Conservation (phyloP, 2,329 filamentous ascomycete genomes). For the Onygenales sp. region DNA sequence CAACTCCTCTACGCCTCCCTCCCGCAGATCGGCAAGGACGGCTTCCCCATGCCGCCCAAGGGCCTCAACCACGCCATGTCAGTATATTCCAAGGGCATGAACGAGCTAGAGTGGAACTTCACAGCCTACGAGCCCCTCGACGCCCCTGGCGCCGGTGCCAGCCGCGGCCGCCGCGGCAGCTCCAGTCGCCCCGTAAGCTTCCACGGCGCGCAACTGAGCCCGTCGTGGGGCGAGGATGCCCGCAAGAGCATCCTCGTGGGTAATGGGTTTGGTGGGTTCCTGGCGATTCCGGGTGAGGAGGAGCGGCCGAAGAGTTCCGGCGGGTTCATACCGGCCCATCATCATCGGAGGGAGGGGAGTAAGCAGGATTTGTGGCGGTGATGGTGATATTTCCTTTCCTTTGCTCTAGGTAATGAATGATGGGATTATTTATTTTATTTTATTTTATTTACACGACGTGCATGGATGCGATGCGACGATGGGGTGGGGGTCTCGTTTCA, state of each 20-base stretch:
- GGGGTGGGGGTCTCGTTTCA: no score
- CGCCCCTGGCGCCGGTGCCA: slow-evolving; percentile 15
- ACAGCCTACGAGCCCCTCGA: slow-evolving; percentile 46
- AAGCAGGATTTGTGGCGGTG: slow-evolving; percentile 31
- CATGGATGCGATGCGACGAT: no score
- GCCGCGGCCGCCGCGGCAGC: slow-evolving; percentile 23
- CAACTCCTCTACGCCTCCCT: slow-evolving; percentile 65
- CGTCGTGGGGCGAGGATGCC: slow-evolving; percentile 50
- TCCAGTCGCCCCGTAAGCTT: slow-evolving; percentile 37
- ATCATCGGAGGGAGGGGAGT: slow-evolving; percentile 19
- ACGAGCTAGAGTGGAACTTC: slow-evolving; percentile 60
- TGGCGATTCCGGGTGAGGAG: slow-evolving; percentile 51
- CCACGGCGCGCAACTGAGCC: slow-evolving; percentile 38
- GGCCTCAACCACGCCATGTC: slow-evolving; percentile 47
- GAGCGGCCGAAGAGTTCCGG: slow-evolving; percentile 25
- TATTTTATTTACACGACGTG: no score
- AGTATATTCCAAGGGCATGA: slow-evolving; percentile 57
- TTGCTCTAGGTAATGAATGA: not conserved
- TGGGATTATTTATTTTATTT: no score
- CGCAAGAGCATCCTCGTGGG: slow-evolving; percentile 55
- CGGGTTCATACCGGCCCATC: slow-evolving; percentile 7
- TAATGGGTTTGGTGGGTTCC: slow-evolving; percentile 57
- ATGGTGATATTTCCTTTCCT: slow-evolving; percentile 3
- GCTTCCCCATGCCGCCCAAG: slow-evolving; percentile 12
- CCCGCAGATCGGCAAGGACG: slow-evolving; percentile 39